These are phyloP conservation scores for Escovopsis weberi DNA, from an alignment of 2,329 filamentous ascomycete genomes.

Conservation along the genomic window DNA sequence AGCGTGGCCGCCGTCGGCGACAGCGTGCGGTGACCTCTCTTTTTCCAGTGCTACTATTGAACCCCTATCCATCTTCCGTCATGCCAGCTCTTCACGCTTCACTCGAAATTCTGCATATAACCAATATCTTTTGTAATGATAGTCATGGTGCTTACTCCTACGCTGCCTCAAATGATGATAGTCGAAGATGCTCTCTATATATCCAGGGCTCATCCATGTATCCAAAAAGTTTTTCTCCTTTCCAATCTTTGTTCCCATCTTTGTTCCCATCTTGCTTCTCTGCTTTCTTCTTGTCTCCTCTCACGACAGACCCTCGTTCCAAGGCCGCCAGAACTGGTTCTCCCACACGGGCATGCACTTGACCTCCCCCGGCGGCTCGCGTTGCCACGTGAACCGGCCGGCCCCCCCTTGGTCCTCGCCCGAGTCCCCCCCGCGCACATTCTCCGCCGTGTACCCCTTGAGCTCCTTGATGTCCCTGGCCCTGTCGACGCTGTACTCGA, in stretches of 20 bases:
- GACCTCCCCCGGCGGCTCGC: conserved; percentile 27
- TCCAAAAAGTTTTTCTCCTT: too few species aligned
- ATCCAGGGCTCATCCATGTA: too few species aligned
- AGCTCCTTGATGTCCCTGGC: conserved; percentile 29
- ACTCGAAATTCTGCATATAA: not conserved
- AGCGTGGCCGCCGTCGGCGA: conserved; percentile 20
- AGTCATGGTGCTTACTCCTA: not conserved
- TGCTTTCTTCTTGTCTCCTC: too few species aligned
- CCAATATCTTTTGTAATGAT: not conserved
- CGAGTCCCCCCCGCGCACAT: conserved; percentile 12
- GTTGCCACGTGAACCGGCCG: conserved; percentile 25
- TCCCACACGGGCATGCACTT: conserved; percentile 31
- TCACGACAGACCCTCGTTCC: conserved; percentile 9
- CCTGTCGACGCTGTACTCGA: conserved; percentile 35
- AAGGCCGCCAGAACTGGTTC: conserved; percentile 27
- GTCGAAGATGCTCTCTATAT: too few species aligned
- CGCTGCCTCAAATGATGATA: too few species aligned
- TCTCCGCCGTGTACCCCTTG: conserved; percentile 32
- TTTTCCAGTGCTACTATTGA: not conserved
- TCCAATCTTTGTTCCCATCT: too few species aligned
- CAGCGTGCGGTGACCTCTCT: conserved; percentile 1
- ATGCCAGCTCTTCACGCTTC: not conserved
- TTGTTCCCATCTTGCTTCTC: too few species aligned
- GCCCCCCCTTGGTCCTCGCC: too few species aligned
- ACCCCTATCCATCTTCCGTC: not conserved